phyloP scores from a whole-genome alignment of 2,329 filamentous ascomycete genomes.

The Laburnicola sp. region DNA sequence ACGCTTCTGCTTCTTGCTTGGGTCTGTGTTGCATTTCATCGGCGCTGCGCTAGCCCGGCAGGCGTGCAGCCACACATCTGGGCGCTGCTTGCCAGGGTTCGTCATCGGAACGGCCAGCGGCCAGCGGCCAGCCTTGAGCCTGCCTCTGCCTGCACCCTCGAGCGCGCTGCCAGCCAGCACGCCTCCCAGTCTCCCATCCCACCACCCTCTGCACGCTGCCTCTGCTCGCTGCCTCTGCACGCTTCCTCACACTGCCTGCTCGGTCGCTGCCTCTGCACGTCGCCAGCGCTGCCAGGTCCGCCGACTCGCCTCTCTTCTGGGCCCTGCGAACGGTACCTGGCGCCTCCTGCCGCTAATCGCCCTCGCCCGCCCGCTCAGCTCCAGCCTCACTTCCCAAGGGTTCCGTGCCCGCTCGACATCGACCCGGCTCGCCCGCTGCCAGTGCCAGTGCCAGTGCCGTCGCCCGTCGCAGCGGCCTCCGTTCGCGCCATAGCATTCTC shows the following conservation, averaged over 20 bases:
- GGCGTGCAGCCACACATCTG: not conserved
- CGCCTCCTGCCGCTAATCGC: not conserved
- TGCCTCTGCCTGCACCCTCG: not conserved
- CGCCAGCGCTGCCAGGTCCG: not conserved
- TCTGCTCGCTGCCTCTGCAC: not conserved
- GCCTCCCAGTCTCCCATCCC: not conserved
- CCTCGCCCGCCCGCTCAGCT: not conserved
- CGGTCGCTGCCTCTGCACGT: not conserved
- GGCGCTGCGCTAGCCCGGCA: not conserved
- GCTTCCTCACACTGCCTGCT: too few relatives aligned
- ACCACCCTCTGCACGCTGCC: not conserved
- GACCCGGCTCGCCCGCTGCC: not conserved
- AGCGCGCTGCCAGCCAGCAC: not conserved
- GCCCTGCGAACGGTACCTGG: not conserved
- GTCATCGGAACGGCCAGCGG: not conserved
- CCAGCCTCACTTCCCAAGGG: conserved; percentile 1
- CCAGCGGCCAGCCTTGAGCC: not conserved
- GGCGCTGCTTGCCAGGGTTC: not conserved
- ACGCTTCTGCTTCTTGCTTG: not conserved
- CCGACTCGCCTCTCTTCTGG: too few relatives aligned
- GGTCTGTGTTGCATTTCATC: conserved; percentile 1
- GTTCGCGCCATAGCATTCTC: conserved; percentile 1
- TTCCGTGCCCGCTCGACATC: not conserved
- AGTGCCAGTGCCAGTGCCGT: not conserved
- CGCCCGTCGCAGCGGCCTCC: conserved; percentile 10